Conservation (phyloP, 208 protist genomes). For the Blastocrithidia nonstop region DNA sequence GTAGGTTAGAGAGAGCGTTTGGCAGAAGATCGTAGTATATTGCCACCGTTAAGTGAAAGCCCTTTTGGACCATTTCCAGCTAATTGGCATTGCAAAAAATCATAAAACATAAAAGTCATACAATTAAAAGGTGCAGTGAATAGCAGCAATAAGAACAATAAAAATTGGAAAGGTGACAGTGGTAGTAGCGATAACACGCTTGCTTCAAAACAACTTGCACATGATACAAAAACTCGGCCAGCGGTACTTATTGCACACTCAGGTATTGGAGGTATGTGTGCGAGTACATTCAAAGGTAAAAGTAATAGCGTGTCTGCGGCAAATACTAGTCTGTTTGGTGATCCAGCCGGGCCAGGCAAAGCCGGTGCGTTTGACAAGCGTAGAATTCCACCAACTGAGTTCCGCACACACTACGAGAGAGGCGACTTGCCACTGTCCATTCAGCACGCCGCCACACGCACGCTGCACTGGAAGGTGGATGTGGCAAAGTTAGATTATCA, state of each 20-base stretch:
- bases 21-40: constrained; percentile 38
- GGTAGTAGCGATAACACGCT: too few relatives aligned
- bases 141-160: too few relatives aligned
- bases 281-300: constrained; percentile 73
- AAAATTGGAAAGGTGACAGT: too few relatives aligned
- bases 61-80: constrained; percentile 72
- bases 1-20: constrained; percentile 36
- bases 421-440: constrained; percentile 95
- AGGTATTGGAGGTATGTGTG: constrained; percentile 61
- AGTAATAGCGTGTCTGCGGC: too few relatives aligned
- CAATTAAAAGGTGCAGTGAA: too few relatives aligned
- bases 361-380: constrained; percentile 55
- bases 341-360: constrained; percentile 49
- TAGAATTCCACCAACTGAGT: constrained; percentile 85
- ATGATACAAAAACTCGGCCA: too few relatives aligned
- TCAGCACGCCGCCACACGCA: constrained; percentile 86
- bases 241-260: constrained; percentile 54
- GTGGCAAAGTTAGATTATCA: constrained; percentile 97
- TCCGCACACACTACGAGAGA: constrained; percentile 95
- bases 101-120: too few relatives aligned
- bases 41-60: constrained; percentile 66
- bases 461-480: constrained; percentile 94
- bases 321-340: constrained; percentile 40
- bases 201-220: too few relatives aligned
- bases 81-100: too few relatives aligned